These are phyloP conservation scores for Penicillium sp. DNA, from an alignment of 2,329 filamentous ascomycete species.

Conservation along the genomic window DNA sequence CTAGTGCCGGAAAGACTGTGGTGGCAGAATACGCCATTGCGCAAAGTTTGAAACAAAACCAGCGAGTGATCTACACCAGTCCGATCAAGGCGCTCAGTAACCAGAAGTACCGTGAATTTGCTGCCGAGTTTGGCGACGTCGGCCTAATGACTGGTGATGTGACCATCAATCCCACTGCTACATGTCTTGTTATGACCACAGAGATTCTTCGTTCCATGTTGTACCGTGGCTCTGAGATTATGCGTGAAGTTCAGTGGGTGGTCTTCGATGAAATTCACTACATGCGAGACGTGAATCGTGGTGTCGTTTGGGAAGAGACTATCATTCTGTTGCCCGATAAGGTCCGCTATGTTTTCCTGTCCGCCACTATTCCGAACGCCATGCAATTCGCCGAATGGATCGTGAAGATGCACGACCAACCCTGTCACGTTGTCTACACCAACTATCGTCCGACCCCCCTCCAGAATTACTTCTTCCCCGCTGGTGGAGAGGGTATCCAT, in stretches of 20 bases:
- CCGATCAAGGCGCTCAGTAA: slow-evolving; percentile 98
- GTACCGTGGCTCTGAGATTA: slow-evolving; percentile 95
- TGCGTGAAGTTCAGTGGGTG: slow-evolving; percentile 98
- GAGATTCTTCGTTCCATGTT: slow-evolving; percentile 98
- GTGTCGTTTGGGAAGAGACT: slow-evolving; percentile 98
- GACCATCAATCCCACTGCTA: slow-evolving; percentile 96
- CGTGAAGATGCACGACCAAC: slow-evolving; percentile 91
- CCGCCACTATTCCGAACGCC: slow-evolving; percentile 94
- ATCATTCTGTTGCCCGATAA: slow-evolving; percentile 97
- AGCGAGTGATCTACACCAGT: slow-evolving; percentile 97
- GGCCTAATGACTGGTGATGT: slow-evolving; percentile 98
- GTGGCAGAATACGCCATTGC: slow-evolving; percentile 97
- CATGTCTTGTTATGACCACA: slow-evolving; percentile 96
- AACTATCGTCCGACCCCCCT: slow-evolving; percentile 94
- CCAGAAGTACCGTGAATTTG: slow-evolving; percentile 96
- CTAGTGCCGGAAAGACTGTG: slow-evolving; percentile 94
- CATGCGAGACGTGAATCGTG: slow-evolving; percentile 76
- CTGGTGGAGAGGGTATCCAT: slow-evolving; percentile 84
- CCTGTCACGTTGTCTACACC: slow-evolving; percentile 97
- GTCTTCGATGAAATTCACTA: slow-evolving; percentile 99
- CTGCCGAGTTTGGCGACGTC: slow-evolving; percentile 89
- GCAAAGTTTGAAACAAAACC: slow-evolving; percentile 92
- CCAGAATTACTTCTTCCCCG: slow-evolving; percentile 95
- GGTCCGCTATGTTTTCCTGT: slow-evolving; percentile 96
- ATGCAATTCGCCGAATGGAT: slow-evolving; percentile 99